Base-by-base conservation (phyloP, 2,329 filamentous ascomycete genomes). In the Aspergillus fumigatiaffinis region DNA sequence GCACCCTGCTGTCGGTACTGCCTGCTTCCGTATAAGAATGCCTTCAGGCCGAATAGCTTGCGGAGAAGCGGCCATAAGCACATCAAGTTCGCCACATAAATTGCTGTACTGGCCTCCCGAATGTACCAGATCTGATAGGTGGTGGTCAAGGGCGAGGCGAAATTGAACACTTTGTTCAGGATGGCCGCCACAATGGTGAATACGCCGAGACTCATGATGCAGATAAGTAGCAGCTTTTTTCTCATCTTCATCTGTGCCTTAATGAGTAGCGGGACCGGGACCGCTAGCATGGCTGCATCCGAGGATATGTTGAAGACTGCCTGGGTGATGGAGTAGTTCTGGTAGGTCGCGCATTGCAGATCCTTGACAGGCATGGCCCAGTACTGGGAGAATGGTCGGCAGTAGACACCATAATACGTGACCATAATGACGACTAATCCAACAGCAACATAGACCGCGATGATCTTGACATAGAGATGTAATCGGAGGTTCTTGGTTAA, bases 361-460 rank as follows among this genome's bases (percentile, higher is more conserved):
- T 76, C 67, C 1, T 63, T 38, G n/a, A 72, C 67, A 0, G 79
- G 79, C 32, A 82, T 73, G 2, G 79, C 79, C 75, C 76, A 82
- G 60, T 82, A 82, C 55, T 80, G 72, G 3, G 69, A 69, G 58
- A 82, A 79, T 0, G 79, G 80, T 7, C 78, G 73, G 52, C 79
- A 81, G 70, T 79, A 82, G 0, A 80, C 77, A 20, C 69, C 75
- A 49, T 80, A 77, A 56, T 80, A 80, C 2, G 79, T 70, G 46
- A 81, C 62, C 66, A 80, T 77, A 68, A 81, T 80, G 14, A 79
- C 68, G 54, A 80, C 67, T 56, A 80, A 81, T 26, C 74, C 70
- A 3, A 77, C 48, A 0, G 62, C 71, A 17, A 79, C 73, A 59
- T 81, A 82, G 5, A 69, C 66, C 1, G 75, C 67, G 1, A 80